Conservation (phyloP, 805 yeast species). For the Wickerhamiella cacticola region DNA sequence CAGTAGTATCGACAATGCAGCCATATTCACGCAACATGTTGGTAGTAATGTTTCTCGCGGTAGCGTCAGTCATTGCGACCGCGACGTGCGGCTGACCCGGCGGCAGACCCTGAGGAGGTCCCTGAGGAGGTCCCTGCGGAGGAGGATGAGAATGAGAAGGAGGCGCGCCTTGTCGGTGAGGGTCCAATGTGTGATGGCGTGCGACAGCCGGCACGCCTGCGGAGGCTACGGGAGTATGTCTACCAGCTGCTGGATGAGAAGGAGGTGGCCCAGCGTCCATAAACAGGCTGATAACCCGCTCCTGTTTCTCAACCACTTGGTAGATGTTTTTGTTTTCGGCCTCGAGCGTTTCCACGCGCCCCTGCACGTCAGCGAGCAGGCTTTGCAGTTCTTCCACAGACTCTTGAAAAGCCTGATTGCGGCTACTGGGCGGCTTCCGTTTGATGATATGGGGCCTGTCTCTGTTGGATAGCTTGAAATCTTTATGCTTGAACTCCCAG, state of each 20-base stretch:
- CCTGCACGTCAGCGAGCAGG: conserved; percentile 24
- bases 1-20: conserved; percentile 82
- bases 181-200: conserved; percentile 14
- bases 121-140: conserved; percentile 41
- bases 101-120: conserved; percentile 33
- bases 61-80: conserved; percentile 45
- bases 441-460: conserved; percentile 79
- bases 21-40: conserved; percentile 79
- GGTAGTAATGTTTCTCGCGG: conserved; percentile 61
- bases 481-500: conserved; percentile 94
- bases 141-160: conserved; percentile 61
- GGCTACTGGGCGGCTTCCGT: conserved; percentile 37
- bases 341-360: conserved; percentile 21
- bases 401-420: conserved; percentile 16
- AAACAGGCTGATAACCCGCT: background rate
- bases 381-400: conserved; percentile 26
- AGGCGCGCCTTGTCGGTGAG: conserved; percentile 51
- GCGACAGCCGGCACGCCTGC: conserved; percentile 7
- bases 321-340: conserved; percentile 13
- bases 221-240: conserved; percentile 16
- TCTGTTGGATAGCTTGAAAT: conserved; percentile 61
- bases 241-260: conserved; percentile 18
- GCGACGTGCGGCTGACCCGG: conserved; percentile 1
- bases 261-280: conserved; percentile 19
- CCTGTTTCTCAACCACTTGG: conserved; percentile 6